Conservation (phyloP, 306 rosid species). For the Casuarina cunninghamiana region DNA sequence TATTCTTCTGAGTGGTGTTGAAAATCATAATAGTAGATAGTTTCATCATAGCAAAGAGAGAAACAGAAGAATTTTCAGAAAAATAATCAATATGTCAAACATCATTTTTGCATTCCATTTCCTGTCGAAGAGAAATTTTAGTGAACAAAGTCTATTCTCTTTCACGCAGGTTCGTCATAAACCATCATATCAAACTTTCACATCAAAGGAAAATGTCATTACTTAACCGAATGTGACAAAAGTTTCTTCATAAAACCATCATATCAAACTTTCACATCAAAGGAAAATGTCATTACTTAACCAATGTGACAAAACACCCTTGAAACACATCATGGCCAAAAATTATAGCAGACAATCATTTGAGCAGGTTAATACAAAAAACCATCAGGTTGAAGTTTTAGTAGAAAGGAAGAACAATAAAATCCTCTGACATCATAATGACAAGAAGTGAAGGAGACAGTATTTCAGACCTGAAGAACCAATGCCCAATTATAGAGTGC, state of each 20-base stretch:
- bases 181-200: neutral
- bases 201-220: conserved; percentile 2
- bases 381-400: conserved; percentile 5
- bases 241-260: no score
- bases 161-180: neutral
- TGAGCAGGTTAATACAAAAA: conserved; percentile 8
- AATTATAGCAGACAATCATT: neutral
- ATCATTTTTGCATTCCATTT: neutral
- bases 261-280: neutral
- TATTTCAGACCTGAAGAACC: conserved; percentile 84
- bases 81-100: neutral
- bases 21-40: conserved; percentile 6
- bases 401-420: conserved; percentile 5
- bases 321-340: conserved; percentile 20
- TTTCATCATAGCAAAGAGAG: neutral
- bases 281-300: conserved; percentile 5
- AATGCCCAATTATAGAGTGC: conserved; percentile 97
- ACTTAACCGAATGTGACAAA: neutral
- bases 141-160: neutral
- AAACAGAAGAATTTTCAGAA: conserved; percentile 3
- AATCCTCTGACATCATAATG: conserved; percentile 14
- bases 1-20: conserved; percentile 1
- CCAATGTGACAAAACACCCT: neutral
- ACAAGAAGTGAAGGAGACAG: conserved; percentile 21
- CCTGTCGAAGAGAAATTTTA: neutral